Conservation (phyloP, 495 filamentous ascomycete genomes). For the Penicillium desertorum region DNA sequence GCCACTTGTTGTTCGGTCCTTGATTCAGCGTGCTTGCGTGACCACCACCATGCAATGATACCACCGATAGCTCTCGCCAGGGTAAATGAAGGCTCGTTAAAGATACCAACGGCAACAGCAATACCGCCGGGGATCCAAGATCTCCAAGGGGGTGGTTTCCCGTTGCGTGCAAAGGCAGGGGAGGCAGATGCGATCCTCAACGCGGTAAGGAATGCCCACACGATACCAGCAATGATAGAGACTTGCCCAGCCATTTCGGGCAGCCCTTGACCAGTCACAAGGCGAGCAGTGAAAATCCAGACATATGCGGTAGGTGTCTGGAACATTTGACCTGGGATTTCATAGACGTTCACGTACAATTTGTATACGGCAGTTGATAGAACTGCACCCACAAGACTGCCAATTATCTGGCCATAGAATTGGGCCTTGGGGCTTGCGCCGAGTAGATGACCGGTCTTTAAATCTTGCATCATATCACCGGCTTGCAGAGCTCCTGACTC, state of each 20-base stretch:
- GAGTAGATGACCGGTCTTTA: slow-evolving; percentile 93
- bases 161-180: slow-evolving; percentile 25
- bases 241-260: slow-evolving; percentile 78
- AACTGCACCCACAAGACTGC: slow-evolving; percentile 82
- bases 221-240: slow-evolving; percentile 63
- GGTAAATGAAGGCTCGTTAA: slow-evolving; percentile 95
- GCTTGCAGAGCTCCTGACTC: slow-evolving; percentile 90
- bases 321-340: slow-evolving; percentile 83
- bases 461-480: slow-evolving; percentile 96
- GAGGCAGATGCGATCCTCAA: slow-evolving; percentile 59
- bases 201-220: slow-evolving; percentile 70
- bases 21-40: slow-evolving; percentile 26
- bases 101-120: slow-evolving; percentile 95
- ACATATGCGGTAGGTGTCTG: slow-evolving; percentile 93
- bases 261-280: slow-evolving; percentile 91
- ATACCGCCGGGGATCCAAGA: slow-evolving; percentile 82
- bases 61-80: slow-evolving; percentile 86
- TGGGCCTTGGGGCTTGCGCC: slow-evolving; percentile 91
- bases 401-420: slow-evolving; percentile 94
- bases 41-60: slow-evolving; percentile 74
- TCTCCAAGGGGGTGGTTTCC: slow-evolving; percentile 37
- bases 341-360: slow-evolving; percentile 86
- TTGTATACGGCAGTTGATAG: slow-evolving; percentile 86
- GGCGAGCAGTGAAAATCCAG: slow-evolving; percentile 92
- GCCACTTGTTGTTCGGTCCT: background rate